A percentile compares a stretch with the other conserved stretches of the same genome.
Conservation (phyloP, 2,329 filamentous ascomycete genomes). For the Alternaria metachromatica region DNA sequence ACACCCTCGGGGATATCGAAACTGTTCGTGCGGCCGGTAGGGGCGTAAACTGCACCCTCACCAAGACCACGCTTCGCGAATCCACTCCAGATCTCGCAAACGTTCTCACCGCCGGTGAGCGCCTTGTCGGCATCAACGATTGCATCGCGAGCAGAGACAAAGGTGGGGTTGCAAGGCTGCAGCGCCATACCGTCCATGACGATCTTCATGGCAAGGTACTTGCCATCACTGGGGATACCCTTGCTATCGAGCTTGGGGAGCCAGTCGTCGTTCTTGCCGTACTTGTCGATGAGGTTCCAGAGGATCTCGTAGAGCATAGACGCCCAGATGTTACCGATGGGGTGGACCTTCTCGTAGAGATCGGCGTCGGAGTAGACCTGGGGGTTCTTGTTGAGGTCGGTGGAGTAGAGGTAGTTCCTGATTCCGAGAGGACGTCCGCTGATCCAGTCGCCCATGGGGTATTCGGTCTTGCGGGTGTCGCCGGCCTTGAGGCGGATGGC, state of each 20-base stretch:
- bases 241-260: slow-evolving; percentile 52
- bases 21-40: slow-evolving; percentile 24
- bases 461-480: slow-evolving; percentile 57
- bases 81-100: slow-evolving; percentile 61
- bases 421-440: slow-evolving; percentile 55
- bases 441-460: slow-evolving; percentile 61
- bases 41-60: slow-evolving; percentile 31
- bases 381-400: slow-evolving; percentile 58
- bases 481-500: slow-evolving; percentile 56
- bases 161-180: slow-evolving; percentile 64
- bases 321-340: slow-evolving; percentile 61
- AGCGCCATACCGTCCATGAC: slow-evolving; percentile 61
- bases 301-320: slow-evolving; percentile 63
- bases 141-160: slow-evolving; percentile 61
- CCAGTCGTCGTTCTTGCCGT: slow-evolving; percentile 57
- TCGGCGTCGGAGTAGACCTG: slow-evolving; percentile 58
- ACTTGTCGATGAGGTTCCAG: slow-evolving; percentile 65
- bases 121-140: slow-evolving; percentile 63
- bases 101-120: slow-evolving; percentile 60
- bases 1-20: slow-evolving; percentile 32
- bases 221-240: slow-evolving; percentile 61
- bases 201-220: slow-evolving; percentile 60
- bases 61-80: slow-evolving; percentile 66
- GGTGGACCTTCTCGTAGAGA: slow-evolving; percentile 51
- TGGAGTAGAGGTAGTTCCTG: slow-evolving; percentile 60